These are phyloP conservation scores for Penicillium expansum DNA, from an alignment of 2,329 filamentous ascomycete species.

Conservation along the genomic window DNA sequence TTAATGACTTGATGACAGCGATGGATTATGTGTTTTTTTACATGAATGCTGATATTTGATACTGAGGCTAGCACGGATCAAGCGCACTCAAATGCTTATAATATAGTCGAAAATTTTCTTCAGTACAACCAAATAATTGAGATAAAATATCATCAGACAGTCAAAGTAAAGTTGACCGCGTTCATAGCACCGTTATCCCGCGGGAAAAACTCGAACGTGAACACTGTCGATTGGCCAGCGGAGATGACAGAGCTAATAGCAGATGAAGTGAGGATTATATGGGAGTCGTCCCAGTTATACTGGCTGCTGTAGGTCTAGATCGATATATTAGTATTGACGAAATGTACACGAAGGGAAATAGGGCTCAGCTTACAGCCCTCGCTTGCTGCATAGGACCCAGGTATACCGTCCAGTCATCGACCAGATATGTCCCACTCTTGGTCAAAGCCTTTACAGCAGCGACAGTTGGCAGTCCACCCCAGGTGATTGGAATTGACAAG, in stretches of 20 bases:
- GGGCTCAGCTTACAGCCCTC: conserved; percentile 28
- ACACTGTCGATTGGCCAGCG: conserved; percentile 45
- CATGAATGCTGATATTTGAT: background rate
- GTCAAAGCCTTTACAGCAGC: conserved; percentile 54
- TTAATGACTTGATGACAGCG: conserved; percentile 7
- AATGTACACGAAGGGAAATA: background rate
- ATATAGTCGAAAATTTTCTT: background rate
- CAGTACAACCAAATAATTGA: background rate
- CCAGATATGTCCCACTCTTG: conserved; percentile 50
- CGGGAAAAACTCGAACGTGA: conserved; percentile 58
- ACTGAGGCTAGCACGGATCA: background rate
- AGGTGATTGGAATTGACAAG: conserved; percentile 52
- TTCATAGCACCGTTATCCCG: conserved; percentile 47
- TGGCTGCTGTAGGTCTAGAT: conserved; percentile 49
- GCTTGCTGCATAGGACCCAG: conserved; percentile 54
- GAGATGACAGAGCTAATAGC: conserved; percentile 49
- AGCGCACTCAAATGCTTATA: background rate
- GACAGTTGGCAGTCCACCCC: conserved; percentile 50
- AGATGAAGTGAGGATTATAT: conserved; percentile 48
- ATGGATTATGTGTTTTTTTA: conserved; percentile 1
- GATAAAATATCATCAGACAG: conserved; percentile 27
- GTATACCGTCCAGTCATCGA: conserved; percentile 58
- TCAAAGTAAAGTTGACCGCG: conserved; percentile 50
- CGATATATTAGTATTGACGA: background rate
- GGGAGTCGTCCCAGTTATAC: conserved; percentile 51